These are phyloP conservation scores for Ustilago loliicola DNA, from an alignment of 1,284 basidiomycete genomes.

Conservation along the genomic window DNA sequence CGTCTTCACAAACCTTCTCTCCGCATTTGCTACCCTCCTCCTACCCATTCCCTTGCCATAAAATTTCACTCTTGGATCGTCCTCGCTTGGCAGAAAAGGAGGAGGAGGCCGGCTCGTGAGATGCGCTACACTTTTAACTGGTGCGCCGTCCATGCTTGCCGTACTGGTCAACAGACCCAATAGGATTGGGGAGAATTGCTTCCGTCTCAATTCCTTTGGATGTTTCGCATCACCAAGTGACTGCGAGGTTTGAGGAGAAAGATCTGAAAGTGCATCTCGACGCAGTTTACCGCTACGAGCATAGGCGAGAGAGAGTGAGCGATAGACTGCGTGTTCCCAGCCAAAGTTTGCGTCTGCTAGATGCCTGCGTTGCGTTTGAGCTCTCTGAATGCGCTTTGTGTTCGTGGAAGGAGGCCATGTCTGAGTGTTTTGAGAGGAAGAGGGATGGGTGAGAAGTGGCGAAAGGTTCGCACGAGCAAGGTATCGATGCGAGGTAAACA, in stretches of 20 bases:
- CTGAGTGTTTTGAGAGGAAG: neutral
- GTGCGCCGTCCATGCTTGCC: constrained; percentile 30
- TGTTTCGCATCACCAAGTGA: neutral
- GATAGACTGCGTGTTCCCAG: constrained; percentile 40
- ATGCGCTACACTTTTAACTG: constrained; percentile 18
- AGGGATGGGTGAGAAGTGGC: constrained; percentile 20
- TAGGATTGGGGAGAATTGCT: constrained; percentile 10
- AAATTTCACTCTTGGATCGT: constrained; percentile 30
- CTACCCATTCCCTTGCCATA: constrained; percentile 19
- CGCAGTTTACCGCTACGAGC: constrained; percentile 36
- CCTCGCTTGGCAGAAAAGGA: constrained; percentile 29
- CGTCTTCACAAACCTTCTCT: constrained; percentile 3
- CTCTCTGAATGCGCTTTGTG: constrained; percentile 15
- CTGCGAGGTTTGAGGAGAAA: constrained; percentile 14
- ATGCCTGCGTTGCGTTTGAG: constrained; percentile 35
- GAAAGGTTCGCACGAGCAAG: constrained; percentile 42
- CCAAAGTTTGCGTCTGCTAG: constrained; percentile 47
- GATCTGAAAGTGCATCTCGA: constrained; percentile 29
- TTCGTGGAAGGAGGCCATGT: constrained; percentile 13
- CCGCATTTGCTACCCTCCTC: constrained; percentile 27
- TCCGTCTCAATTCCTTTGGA: constrained; percentile 7
- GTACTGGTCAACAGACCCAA: constrained; percentile 15
- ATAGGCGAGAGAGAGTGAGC: constrained; percentile 38
- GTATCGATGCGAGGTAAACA: constrained; percentile 35
- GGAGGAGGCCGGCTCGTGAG: constrained; percentile 27